Base-by-base conservation (phyloP, 2,329 filamentous ascomycete species). In the Alternaria viburni region DNA sequence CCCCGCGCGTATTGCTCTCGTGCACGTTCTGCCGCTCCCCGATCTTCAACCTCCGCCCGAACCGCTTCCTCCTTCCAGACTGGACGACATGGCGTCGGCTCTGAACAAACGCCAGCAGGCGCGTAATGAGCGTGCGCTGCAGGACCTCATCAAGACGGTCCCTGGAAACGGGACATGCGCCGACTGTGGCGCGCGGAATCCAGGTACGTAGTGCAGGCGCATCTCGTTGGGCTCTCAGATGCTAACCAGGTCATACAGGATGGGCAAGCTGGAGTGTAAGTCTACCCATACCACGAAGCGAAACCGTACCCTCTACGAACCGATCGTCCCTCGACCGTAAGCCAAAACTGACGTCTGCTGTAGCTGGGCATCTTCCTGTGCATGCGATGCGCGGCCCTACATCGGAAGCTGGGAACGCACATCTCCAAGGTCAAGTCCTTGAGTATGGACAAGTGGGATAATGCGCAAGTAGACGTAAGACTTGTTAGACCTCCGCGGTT, bases 381-480 rank as follows among this genome's bases (percentile, higher is more conserved):
- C 83, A 96, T 99, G 92, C 93, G 96, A 79, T 99, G 96, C 85
- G 96, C 94, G 57, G 88, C 93, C 58, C 88, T 98, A 76, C 96
- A 99, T 84, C 92, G 96, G 77, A 98, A 98, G 82, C 86, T 99
- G 75, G 96, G 96, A 65, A 98, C 96, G 44, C 96, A 99, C 81
- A 93, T 99, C 67, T 97, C 94, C 70, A 99, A 99, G 81, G 93
- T 99, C 84, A 99, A 99, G 82, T 98, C 94, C 41, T 82, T 99
- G 83, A 98, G 92, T 80, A 98, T 99, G 94, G 96, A 99, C 82
- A 96, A 91, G 71, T 99, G 96, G 96, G 90, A 92, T 52, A 90
- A 91, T 75, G 96, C 98, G 65, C 96, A 99, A 83, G 94, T 99
- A 68, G 96, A 99, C 82, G 94, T 97, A 84, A 82, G 88, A 81